A percentile compares a stretch with the other conserved stretches of the same genome.
phyloP scores from a whole-genome alignment of 2,329 filamentous ascomycete species.

The Cercospora sojina region DNA sequence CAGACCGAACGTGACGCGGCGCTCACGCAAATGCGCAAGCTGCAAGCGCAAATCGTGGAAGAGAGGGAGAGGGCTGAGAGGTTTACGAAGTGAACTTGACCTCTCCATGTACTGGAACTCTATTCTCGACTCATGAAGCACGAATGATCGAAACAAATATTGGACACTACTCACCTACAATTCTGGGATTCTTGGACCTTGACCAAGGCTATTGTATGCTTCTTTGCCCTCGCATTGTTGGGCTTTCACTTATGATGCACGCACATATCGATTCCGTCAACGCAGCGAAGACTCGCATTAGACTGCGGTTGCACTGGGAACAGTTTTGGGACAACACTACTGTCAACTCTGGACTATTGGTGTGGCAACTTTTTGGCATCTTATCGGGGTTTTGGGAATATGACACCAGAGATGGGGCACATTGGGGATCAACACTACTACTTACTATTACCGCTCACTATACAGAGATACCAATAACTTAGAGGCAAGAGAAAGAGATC shows the following conservation, averaged over 20 bases:
- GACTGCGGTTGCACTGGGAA: background rate
- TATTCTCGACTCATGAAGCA: background rate
- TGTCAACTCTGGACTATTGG: background rate
- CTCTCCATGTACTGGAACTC: background rate
- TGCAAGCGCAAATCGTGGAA: slow-evolving; percentile 66
- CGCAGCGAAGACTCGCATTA: background rate
- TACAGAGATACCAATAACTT: background rate
- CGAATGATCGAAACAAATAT: background rate
- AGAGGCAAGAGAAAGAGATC: background rate
- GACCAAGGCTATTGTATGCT: background rate
- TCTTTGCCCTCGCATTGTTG: background rate
- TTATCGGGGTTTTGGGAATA: background rate
- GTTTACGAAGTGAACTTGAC: slow-evolving; percentile 11
- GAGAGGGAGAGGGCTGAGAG: slow-evolving; percentile 62
- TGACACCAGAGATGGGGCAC: background rate
- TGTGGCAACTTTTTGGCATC: background rate
- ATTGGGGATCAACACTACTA: background rate
- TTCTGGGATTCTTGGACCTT: background rate
- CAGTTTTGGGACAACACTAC: too few species aligned
- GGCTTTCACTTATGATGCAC: background rate
- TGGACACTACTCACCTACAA: background rate
- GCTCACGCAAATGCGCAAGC: slow-evolving; percentile 65
- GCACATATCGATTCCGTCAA: background rate
- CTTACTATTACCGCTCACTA: background rate
- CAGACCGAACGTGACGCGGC: slow-evolving; percentile 75